These are phyloP conservation scores for Neobulgaria alba DNA, from an alignment of 2,329 filamentous ascomycete species.

Conservation along the genomic window DNA sequence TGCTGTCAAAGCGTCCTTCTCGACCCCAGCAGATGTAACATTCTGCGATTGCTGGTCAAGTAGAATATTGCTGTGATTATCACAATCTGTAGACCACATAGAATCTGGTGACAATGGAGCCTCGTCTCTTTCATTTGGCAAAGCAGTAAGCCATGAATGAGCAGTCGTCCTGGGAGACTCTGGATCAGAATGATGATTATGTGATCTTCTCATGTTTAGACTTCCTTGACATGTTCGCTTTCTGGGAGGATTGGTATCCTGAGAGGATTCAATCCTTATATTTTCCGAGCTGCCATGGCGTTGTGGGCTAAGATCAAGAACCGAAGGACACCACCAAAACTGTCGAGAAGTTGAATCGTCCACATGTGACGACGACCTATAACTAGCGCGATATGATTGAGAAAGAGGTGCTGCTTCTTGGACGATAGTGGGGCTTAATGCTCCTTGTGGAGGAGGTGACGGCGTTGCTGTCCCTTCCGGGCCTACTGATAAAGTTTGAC, in stretches of 20 bases:
- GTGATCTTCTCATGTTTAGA: background rate
- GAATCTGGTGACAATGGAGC: background rate
- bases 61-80: background rate
- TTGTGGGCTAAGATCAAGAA: background rate
- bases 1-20: too few species aligned
- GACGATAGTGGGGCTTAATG: too few species aligned
- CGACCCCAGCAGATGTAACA: too few species aligned
- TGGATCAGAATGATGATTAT: slow-evolving; percentile 7
- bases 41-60: too few species aligned
- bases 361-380: background rate
- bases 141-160: background rate
- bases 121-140: background rate
- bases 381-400: background rate
- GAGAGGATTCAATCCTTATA: background rate
- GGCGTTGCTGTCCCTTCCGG: too few species aligned
- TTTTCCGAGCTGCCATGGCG: too few species aligned
- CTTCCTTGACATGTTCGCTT: slow-evolving; percentile 8
- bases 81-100: background rate
- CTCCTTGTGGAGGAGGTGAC: too few species aligned
- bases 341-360: background rate
- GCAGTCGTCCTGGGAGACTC: slow-evolving; percentile 9
- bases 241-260: slow-evolving; percentile 1
- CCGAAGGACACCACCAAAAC: background rate
- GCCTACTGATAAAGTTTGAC: too few species aligned
- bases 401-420: too few species aligned